Evolutionary conservation across 1,284 basidiomycete species (phyloP).

Genomic region (Pholiota adiposa): DNA sequence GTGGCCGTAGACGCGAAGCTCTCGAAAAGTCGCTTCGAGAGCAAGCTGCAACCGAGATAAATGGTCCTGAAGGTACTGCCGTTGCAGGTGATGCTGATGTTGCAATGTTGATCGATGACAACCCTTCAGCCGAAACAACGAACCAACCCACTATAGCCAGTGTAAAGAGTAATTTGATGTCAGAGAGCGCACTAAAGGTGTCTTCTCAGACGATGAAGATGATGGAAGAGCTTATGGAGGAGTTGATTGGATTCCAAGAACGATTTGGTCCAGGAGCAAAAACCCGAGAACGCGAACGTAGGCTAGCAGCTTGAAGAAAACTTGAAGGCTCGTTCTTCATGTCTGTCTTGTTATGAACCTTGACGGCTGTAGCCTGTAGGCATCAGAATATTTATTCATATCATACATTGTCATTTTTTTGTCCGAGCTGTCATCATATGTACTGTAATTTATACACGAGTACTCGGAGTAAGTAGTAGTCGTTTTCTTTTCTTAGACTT

Average conservation of each 20-base stretch:
- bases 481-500: too few species aligned
- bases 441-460: not conserved
- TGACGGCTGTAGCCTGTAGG: too few species aligned
- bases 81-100: slow-evolving; percentile 19
- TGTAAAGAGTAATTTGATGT: slow-evolving; percentile 17
- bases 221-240: slow-evolving; percentile 89
- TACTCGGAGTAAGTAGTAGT: too few species aligned
- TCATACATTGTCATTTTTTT: not conserved
- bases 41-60: slow-evolving; percentile 21
- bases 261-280: slow-evolving; percentile 69
- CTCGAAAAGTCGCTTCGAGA: slow-evolving; percentile 61
- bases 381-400: not conserved
- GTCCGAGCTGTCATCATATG: not conserved
- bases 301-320: slow-evolving; percentile 19
- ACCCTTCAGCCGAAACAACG: slow-evolving; percentile 8
- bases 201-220: slow-evolving; percentile 66
- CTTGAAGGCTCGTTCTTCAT: not conserved
- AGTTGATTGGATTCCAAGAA: slow-evolving; percentile 87
- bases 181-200: slow-evolving; percentile 26
- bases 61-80: slow-evolving; percentile 6
- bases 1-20: slow-evolving; percentile 69
- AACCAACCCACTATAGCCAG: slow-evolving; percentile 9
- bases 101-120: slow-evolving; percentile 29
- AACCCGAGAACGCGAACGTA: slow-evolving; percentile 55
- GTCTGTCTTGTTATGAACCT: not conserved